A percentile compares a stretch with the other conserved stretches of the same genome.
phyloP scores from a whole-genome alignment of 768 basidiomycete genomes.

The Fistulinella prunicolor region DNA sequence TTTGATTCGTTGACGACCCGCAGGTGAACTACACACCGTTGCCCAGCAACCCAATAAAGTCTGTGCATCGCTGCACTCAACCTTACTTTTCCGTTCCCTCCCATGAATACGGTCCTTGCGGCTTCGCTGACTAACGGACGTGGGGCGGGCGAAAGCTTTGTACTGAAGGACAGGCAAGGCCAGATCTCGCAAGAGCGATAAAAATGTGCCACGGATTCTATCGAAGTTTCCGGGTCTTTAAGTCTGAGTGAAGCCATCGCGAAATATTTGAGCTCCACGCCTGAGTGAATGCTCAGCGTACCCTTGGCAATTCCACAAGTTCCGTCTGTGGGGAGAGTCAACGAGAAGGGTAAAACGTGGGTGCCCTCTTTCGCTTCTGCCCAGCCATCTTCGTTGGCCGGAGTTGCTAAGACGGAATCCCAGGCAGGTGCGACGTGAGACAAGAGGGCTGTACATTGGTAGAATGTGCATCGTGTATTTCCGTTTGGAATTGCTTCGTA shows the following conservation, averaged over 20 bases:
- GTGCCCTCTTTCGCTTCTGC: constrained; percentile 59
- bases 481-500: constrained; percentile 69
- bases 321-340: constrained; percentile 59
- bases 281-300: constrained; percentile 48
- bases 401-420: constrained; percentile 42
- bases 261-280: constrained; percentile 73
- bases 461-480: constrained; percentile 74
- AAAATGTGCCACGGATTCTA: constrained; percentile 82
- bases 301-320: constrained; percentile 59
- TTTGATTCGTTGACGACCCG: constrained; percentile 64
- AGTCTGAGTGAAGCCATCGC: constrained; percentile 78
- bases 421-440: constrained; percentile 47
- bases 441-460: constrained; percentile 63
- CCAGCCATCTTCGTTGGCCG: constrained; percentile 60
- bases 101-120: constrained; percentile 55
- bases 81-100: constrained; percentile 62
- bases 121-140: constrained; percentile 57
- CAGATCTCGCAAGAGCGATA: constrained; percentile 80
- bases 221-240: constrained; percentile 56
- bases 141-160: constrained; percentile 57
- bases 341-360: constrained; percentile 68
- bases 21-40: constrained; percentile 67
- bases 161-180: constrained; percentile 65
- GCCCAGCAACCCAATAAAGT: constrained; percentile 78
- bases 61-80: constrained; percentile 69